A percentile compares a stretch with the other conserved stretches of the same genome.
Conservation (phyloP, 192 early-diverging fungal genomes). For the Entomortierella beljakovae region DNA sequence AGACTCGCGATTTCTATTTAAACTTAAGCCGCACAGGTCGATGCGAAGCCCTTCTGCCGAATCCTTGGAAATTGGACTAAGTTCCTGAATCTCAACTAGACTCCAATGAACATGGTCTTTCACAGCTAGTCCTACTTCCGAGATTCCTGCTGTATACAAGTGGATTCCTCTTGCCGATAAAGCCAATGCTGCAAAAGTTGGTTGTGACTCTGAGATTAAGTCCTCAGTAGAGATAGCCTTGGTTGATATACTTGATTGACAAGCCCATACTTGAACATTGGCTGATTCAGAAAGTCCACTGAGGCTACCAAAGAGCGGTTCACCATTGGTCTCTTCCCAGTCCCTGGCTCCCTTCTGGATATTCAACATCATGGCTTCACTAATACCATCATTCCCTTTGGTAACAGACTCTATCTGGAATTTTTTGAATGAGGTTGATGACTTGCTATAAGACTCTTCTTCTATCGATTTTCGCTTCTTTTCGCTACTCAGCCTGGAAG, state of each 20-base stretch:
- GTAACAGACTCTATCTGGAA: neutral
- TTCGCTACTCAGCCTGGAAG: neutral
- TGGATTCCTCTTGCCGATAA: constrained; percentile 30
- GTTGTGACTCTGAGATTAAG: neutral
- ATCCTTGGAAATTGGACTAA: neutral
- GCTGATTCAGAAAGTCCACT: neutral
- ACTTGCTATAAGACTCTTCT: neutral
- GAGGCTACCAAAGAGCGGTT: constrained; percentile 11
- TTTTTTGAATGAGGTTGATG: neutral
- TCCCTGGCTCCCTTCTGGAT: constrained; percentile 19
- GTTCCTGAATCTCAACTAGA: constrained; percentile 25
- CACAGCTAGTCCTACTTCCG: neutral
- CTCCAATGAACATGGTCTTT: constrained; percentile 31
- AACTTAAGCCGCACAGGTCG: constrained; percentile 30
- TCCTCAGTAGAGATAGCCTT: neutral
- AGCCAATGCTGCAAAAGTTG: constrained; percentile 16
- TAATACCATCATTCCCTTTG: neutral
- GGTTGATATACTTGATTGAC: constrained; percentile 12
- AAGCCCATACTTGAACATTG: constrained; percentile 22
- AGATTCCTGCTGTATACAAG: constrained; percentile 12
- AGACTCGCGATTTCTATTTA: constrained; percentile 15
- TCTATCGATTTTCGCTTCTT: constrained; percentile 19
- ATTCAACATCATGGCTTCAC: neutral
- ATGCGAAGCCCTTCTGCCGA: neutral
- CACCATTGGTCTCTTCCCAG: constrained; percentile 16